Conservation (phyloP, 192 early-diverging fungal species). For the Coemansia sp. region DNA sequence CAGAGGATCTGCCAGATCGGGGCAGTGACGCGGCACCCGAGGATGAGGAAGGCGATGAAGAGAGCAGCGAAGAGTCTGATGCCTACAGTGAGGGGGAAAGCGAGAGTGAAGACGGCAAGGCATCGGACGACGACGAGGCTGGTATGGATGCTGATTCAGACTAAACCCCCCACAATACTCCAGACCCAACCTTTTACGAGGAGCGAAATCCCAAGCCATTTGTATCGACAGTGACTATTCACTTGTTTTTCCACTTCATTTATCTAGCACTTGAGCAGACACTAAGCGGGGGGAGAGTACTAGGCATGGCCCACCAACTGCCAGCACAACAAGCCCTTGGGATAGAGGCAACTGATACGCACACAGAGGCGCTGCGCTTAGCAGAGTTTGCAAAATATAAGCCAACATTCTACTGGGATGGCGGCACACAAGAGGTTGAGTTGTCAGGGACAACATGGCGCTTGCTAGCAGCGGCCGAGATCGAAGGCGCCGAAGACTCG, state of each 20-base stretch:
- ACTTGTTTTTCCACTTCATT: too few species aligned
- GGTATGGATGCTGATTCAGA: not conserved
- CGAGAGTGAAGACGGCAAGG: conserved; percentile 12
- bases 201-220: too few species aligned
- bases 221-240: too few species aligned
- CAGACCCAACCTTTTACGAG: too few species aligned
- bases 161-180: too few species aligned
- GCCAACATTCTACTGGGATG: conserved; percentile 28
- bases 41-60: conserved; percentile 4
- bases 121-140: not conserved
- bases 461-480: conserved; percentile 19
- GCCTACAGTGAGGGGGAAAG: conserved; percentile 21
- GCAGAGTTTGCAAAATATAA: conserved; percentile 45
- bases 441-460: conserved; percentile 21
- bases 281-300: not conserved
- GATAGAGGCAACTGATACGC: conserved; percentile 28
- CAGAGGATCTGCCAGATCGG: not conserved
- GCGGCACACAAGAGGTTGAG: conserved; percentile 1
- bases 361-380: conserved; percentile 28
- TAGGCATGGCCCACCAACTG: not conserved
- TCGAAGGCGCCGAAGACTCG: conserved; percentile 25
- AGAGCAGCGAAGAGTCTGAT: conserved; percentile 7
- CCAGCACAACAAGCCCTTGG: conserved; percentile 5
- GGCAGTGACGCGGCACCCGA: not conserved
- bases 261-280: too few species aligned